Base-by-base conservation (phyloP, 805 yeast genomes). In the Monosporozyma aquatica region DNA sequence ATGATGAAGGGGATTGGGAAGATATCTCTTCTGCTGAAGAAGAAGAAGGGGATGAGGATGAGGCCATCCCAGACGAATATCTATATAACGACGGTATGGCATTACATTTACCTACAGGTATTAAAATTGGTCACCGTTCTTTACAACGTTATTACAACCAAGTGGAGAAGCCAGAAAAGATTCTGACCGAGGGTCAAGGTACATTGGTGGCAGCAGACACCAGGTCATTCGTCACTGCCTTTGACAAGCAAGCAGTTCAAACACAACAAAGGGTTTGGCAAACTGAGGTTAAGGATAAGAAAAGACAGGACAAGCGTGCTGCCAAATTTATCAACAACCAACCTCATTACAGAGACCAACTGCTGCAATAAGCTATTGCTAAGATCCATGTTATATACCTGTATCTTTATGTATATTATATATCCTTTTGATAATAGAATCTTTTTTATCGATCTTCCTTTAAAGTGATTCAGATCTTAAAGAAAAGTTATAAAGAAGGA, bases 131-230 rank as follows among this genome's bases (percentile, higher is more conserved):
- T 8, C 97, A 92, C 61, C 73, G 97, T 53, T 74, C 95, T 0
- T 67, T 87, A 57, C 78, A 77, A 37, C 72, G 92, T 51, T 85
- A 84, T 62, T 82, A 77, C 67, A 82, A 80, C 54, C 96, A 87
- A 66, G 76, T 78, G 50, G 54, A 78, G 48, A 72, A 70, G 48
- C 82, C 83, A 6, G 82, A 76, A 38, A 62, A 65, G 28, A 69
- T 66, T 25, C 67, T 75, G 24, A 69, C 74, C 15, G 95, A 87
- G 45, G 92, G 95, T 23, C 85, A 79, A 58, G 89, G 84, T 49
- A 85, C 96, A 0, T 78, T 90, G 37, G 76, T 87, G 43, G 85
- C 95, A 24, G 92, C 87, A 3, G 95, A 89, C 52, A 72, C 87
- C 6, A 74, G 89, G 56, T 66, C 66, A 22, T 52, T 69, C 51